phyloP scores from a whole-genome alignment of 1,139 yeast species.

The Geotrichum aggregatum region DNA sequence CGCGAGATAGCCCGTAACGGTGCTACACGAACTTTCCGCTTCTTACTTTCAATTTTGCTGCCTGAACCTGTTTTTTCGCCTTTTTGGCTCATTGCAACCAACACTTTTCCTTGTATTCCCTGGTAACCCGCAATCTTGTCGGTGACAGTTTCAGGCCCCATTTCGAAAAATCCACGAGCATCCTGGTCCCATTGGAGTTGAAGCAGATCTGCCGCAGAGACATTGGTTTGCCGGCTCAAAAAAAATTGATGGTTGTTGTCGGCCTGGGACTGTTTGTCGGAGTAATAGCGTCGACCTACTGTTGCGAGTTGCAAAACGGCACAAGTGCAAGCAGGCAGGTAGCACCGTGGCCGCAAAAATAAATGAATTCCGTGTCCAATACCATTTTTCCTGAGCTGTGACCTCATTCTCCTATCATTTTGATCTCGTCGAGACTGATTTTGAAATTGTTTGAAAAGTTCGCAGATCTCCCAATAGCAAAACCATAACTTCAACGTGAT shows the following conservation, averaged over 20 bases:
- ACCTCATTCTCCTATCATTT: not conserved
- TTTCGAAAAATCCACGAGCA: constrained; percentile 1
- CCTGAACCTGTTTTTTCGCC: not conserved
- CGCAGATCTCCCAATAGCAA: too few species aligned
- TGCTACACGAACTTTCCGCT: constrained; percentile 6
- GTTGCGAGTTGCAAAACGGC: not conserved
- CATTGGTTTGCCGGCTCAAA: not conserved
- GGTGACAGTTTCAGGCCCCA: not conserved
- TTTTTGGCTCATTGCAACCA: not conserved
- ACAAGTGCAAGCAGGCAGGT: not conserved
- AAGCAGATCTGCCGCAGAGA: not conserved
- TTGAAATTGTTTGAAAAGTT: not conserved
- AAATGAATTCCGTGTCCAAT: not conserved
- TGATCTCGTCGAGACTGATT: not conserved
- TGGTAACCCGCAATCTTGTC: not conserved
- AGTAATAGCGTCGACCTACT: not conserved
- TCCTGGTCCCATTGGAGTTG: constrained; percentile 15
- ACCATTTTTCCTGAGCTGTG: not conserved
- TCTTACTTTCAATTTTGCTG: not conserved
- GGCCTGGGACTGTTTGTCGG: too few species aligned
- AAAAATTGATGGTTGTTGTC: not conserved
- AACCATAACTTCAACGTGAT: too few species aligned
- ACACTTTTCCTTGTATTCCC: not conserved
- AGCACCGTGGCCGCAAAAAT: not conserved
- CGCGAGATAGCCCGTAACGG: not conserved